These are phyloP conservation scores for Fusarium haematococcum DNA, from an alignment of 2,329 filamentous ascomycete genomes.

Conservation along the genomic window DNA sequence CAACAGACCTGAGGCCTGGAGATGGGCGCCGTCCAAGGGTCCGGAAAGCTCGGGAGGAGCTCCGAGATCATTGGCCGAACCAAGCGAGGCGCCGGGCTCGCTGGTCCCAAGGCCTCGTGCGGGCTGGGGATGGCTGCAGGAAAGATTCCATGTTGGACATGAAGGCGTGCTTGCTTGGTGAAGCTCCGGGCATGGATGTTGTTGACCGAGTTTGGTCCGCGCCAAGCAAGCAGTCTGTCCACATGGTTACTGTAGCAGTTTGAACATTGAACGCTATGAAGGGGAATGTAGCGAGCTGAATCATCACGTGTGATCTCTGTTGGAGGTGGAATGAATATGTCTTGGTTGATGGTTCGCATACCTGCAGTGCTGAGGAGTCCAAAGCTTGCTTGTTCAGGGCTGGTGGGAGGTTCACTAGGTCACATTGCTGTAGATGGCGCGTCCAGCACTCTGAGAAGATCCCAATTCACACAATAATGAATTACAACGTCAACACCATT, in stretches of 20 bases:
- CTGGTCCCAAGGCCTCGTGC: neutral
- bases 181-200: neutral
- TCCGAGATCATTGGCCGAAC: conserved; percentile 9
- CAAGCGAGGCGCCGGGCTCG: neutral
- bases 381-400: neutral
- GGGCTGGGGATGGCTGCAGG: neutral
- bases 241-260: neutral
- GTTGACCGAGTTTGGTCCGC: neutral
- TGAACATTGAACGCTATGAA: neutral
- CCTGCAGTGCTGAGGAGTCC: neutral
- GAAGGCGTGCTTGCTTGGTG: neutral
- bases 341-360: neutral
- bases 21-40: neutral
- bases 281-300: neutral
- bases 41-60: conserved; percentile 32
- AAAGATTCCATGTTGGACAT: neutral
- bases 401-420: neutral
- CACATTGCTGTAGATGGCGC: neutral
- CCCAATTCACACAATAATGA: neutral
- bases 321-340: neutral
- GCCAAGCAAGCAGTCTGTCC: neutral
- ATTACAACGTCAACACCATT: neutral
- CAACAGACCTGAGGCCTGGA: neutral
- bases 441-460: neutral
- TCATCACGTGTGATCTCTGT: neutral